phyloP scores from a whole-genome alignment of 495 filamentous ascomycete species.

The Penicillium malachiteum region DNA sequence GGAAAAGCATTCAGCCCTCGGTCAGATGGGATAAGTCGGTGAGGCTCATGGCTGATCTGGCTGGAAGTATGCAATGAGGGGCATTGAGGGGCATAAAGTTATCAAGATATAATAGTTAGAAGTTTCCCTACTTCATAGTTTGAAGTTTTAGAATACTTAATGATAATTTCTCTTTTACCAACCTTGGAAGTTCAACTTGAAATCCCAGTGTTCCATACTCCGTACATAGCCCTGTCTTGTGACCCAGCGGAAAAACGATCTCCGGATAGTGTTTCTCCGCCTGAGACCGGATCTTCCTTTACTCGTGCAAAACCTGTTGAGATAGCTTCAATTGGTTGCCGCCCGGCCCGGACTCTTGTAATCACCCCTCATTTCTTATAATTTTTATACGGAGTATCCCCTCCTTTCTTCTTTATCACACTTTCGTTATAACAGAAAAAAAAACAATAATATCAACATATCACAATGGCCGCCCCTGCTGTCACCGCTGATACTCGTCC shows the following conservation, averaged over 20 bases:
- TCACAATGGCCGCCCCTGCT: constrained; percentile 23
- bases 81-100: too few species aligned
- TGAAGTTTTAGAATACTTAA: too few species aligned
- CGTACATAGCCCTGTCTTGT: too few species aligned
- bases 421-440: not conserved
- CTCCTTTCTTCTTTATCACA: not conserved
- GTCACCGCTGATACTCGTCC: constrained; percentile 13
- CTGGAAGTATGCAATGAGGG: not conserved
- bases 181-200: too few species aligned
- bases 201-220: too few species aligned
- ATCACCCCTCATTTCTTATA: constrained; percentile 4
- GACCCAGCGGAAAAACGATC: not conserved
- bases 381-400: not conserved
- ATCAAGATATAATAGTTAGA: too few species aligned
- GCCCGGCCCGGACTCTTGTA: not conserved
- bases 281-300: constrained; percentile 16
- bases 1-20: constrained; percentile 33
- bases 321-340: constrained; percentile 8
- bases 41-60: not conserved
- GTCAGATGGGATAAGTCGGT: constrained; percentile 2
- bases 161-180: too few species aligned
- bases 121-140: too few species aligned
- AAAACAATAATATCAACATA: constrained; percentile 1
- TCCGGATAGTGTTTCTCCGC: constrained; percentile 31
- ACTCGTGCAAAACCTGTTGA: constrained; percentile 7